phyloP scores from a whole-genome alignment of 306 rosid genomes.

The Inga laurina region DNA sequence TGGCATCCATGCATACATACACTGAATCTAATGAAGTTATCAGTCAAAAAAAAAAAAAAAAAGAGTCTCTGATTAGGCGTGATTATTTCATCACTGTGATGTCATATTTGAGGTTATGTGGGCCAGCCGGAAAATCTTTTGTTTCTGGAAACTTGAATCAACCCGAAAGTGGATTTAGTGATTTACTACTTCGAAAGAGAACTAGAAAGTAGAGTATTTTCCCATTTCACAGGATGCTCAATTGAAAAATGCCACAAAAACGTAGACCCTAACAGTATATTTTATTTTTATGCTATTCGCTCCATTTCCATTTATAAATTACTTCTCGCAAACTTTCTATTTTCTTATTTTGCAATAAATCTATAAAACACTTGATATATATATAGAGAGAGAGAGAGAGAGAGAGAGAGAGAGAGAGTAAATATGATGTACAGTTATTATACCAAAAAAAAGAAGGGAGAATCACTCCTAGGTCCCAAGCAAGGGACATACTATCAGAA shows the following conservation, averaged over 20 bases:
- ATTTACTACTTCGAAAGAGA: slow-evolving; percentile 4
- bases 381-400: no score
- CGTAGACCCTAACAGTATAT: background rate
- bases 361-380: no score
- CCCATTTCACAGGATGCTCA: background rate
- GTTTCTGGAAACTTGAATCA: background rate
- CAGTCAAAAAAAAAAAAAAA: background rate
- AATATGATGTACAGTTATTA: no score
- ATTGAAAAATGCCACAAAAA: background rate
- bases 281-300: background rate
- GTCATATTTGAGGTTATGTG: background rate
- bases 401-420: no score
- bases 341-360: background rate
- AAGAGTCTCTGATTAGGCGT: background rate
- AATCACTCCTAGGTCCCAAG: no score
- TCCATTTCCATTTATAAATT: background rate
- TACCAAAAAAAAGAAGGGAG: no score
- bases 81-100: background rate
- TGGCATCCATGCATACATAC: background rate
- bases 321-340: background rate
- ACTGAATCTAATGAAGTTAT: background rate
- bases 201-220: background rate
- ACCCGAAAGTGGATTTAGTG: background rate
- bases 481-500: no score
- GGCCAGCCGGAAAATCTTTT: background rate